These are phyloP conservation scores for Exophiala sp. DNA, from an alignment of 2,329 filamentous ascomycete genomes.

Conservation along the genomic window DNA sequence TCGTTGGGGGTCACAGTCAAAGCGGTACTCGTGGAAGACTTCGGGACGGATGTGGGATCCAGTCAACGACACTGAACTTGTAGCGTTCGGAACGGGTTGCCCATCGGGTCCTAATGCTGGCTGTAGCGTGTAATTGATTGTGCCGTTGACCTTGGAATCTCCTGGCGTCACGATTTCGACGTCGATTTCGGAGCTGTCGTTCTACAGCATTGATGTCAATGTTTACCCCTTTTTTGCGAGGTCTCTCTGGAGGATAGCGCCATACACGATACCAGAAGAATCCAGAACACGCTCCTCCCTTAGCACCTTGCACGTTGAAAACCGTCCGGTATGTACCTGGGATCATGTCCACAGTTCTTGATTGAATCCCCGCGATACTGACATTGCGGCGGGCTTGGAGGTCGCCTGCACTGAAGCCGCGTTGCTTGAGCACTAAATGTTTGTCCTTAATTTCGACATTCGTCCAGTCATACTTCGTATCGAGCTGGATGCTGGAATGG, in stretches of 20 bases:
- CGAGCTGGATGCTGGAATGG: constrained; percentile 27
- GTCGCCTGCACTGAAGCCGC: constrained; percentile 26
- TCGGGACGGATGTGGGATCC: constrained; percentile 11
- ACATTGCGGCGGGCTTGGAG: constrained; percentile 24
- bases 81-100: constrained; percentile 26
- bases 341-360: constrained; percentile 25
- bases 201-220: constrained; percentile 15
- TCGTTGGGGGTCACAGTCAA: constrained; percentile 27
- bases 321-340: constrained; percentile 31
- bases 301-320: constrained; percentile 29
- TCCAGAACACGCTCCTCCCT: constrained; percentile 29
- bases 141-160: constrained; percentile 25
- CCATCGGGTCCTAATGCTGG: constrained; percentile 27
- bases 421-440: constrained; percentile 28
- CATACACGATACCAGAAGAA: constrained; percentile 33
- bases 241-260: neutral
- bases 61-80: constrained; percentile 26
- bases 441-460: constrained; percentile 30
- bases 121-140: constrained; percentile 32
- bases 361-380: constrained; percentile 30
- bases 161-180: constrained; percentile 31
- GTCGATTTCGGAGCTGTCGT: constrained; percentile 31
- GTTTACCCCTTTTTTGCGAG: neutral
- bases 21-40: constrained; percentile 29
- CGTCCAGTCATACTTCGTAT: constrained; percentile 27